Conservation (phyloP, 345 rosid species). For the Jatropha curcas region DNA sequence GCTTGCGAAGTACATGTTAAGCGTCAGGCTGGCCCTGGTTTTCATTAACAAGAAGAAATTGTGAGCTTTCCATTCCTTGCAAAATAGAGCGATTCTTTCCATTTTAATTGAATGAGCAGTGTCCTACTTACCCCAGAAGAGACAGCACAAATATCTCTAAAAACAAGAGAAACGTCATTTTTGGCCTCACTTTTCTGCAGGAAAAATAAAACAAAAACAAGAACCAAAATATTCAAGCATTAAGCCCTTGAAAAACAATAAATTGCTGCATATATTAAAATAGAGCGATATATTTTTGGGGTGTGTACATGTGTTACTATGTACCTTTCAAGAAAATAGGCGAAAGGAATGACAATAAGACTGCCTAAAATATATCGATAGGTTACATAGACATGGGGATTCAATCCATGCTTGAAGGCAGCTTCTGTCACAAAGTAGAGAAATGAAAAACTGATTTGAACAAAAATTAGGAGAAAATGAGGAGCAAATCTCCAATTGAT, state of each 20-base stretch:
- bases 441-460: slow-evolving; percentile 15
- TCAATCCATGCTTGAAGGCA: slow-evolving; percentile 34
- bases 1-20: slow-evolving; percentile 35
- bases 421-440: slow-evolving; percentile 31
- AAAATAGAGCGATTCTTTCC: background rate
- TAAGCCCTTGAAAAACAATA: background rate
- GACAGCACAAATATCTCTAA: slow-evolving; percentile 35
- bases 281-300: too few relatives aligned
- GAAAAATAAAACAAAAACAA: background rate
- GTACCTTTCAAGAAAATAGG: slow-evolving; percentile 37
- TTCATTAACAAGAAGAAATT: slow-evolving; percentile 6
- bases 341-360: slow-evolving; percentile 18
- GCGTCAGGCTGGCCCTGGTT: slow-evolving; percentile 31
- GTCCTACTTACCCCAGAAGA: slow-evolving; percentile 24
- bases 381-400: slow-evolving; percentile 33
- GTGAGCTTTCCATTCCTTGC: slow-evolving; percentile 6
- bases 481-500: slow-evolving; percentile 21
- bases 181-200: slow-evolving; percentile 35
- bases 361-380: slow-evolving; percentile 25
- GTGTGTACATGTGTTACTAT: background rate
- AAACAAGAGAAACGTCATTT: slow-evolving; percentile 26
- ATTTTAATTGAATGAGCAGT: background rate
- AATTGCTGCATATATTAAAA: background rate
- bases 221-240: background rate
- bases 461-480: slow-evolving; percentile 26